Evolutionary conservation across 2,329 filamentous ascomycete species (phyloP).

Genomic region (Aureobasidium leucospermi): DNA sequence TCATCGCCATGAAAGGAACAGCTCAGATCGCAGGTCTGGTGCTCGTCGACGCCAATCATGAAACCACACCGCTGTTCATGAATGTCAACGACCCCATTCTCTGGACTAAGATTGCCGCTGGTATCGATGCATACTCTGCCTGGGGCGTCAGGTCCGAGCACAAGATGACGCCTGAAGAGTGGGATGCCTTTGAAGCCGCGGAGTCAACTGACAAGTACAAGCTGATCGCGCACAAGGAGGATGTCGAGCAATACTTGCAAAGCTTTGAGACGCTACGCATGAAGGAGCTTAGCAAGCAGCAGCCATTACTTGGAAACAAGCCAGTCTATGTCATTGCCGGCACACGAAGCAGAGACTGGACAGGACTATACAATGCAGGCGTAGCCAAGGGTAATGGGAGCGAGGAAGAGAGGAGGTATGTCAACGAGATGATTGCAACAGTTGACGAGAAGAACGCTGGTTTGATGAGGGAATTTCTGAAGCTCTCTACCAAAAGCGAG

Average conservation of each 20-base stretch:
- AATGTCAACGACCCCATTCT: neutral
- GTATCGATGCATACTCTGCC: neutral
- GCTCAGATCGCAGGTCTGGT: neutral
- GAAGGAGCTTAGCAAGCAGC: conserved; percentile 22
- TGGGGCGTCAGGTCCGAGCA: neutral
- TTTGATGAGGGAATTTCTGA: conserved; percentile 25
- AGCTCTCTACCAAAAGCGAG: conserved; percentile 25
- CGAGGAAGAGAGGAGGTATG: conserved; percentile 19
- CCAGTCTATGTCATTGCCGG: conserved; percentile 24
- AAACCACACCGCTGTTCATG: neutral
- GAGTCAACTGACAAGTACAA: neutral
- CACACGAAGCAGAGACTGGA: conserved; percentile 25
- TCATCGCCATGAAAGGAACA: neutral
- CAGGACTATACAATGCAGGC: conserved; percentile 26
- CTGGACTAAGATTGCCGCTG: neutral
- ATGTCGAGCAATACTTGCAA: conserved; percentile 15
- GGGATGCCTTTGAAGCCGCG: neutral
- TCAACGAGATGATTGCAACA: conserved; percentile 23
- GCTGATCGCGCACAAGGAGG: conserved; percentile 12
- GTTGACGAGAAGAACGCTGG: conserved; percentile 24
- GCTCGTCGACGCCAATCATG: neutral
- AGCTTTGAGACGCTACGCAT: conserved; percentile 25
- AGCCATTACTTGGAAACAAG: conserved; percentile 21
- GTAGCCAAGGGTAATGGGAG: conserved; percentile 29
- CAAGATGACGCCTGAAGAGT: neutral